Evolutionary conservation across 805 yeast genomes (phyloP), one percentile per base, ranked within the genome.

Genomic region (Metschnikowia koreensis): DNA sequence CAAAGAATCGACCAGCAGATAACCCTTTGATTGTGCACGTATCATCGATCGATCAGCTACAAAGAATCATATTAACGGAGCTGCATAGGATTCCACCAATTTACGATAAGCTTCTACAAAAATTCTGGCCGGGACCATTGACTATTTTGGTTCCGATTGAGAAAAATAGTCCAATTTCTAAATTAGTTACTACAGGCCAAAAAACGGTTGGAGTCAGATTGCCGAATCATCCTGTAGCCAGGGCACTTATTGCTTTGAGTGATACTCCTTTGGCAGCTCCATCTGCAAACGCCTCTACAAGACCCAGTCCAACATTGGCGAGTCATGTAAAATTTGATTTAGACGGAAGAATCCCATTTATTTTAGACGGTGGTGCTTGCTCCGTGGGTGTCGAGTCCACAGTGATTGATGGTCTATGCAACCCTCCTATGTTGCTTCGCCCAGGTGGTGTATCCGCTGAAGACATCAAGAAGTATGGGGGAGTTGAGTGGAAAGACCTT

Each of bases 261-360:
- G 94, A 91, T 58, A 80, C 87, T 1, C 98, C 99, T 1, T 69
- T 94, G 37, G 99, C 99, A 0, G 99, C 99, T 0, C 99, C 99
- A 0, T 89, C 97, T 1, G 99, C 99, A 1, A 94, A 94, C 68
- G 93, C 97, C 1, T 90, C 97, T 1, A 94, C 99, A 0, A 74
- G 90, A 46, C 99, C 99, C 1, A 87, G 96, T 16, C 97, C 98
- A 1, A 94, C 99, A 0, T 63, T 77, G 34, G 98, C 99, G 0
- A 69, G 77, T 9, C 99, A 94, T 66, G 99, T 94, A 0, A 81
- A 71, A 58, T 82, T 83, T 61, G 99, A 94, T 64, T 68, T 94
- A 48, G 63, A 87, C 1, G 93, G 91, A 0, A 82, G 79, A 54
- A 89, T 94, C 12, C 97, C 97, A 0, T 64, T 84, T 29, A 89